Percentiles rank a stretch among this genome's conserved stretches.
Evolutionary conservation across 2,329 filamentous ascomycete genomes (phyloP).

Genomic region (Mycosphaerella sp.): DNA sequence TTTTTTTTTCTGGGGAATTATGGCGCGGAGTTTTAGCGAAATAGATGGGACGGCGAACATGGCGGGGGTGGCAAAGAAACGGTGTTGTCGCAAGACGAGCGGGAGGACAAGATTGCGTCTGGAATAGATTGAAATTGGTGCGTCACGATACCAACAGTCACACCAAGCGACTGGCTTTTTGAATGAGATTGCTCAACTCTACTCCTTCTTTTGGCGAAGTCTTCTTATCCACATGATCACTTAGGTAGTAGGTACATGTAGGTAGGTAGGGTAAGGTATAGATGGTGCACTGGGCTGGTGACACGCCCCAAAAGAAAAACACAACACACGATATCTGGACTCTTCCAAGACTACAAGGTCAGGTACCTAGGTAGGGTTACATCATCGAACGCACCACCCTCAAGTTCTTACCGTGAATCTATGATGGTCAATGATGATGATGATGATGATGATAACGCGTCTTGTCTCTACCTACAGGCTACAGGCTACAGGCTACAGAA

Average conservation of each 20-base stretch:
- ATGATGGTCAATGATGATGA: no score
- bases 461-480: no score
- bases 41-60: constrained; percentile 24
- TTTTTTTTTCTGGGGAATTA: constrained; percentile 3
- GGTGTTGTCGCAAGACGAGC: constrained; percentile 23
- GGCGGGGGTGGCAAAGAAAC: constrained; percentile 10
- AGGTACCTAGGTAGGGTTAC: no score
- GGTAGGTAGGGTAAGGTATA: no score
- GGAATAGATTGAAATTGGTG: constrained; percentile 2
- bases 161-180: neutral
- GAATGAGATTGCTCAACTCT: constrained; percentile 6
- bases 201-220: neutral
- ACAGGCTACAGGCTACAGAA: no score
- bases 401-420: no score
- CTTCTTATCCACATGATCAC: neutral
- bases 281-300: no score
- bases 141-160: constrained; percentile 18
- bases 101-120: constrained; percentile 6
- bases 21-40: constrained; percentile 27
- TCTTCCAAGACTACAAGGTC: no score
- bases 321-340: neutral
- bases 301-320: neutral
- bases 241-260: neutral
- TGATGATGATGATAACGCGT: no score
- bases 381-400: no score